Evolutionary conservation across 306 rosid species (phyloP).

Genomic region (Ziziphus jujuba): DNA sequence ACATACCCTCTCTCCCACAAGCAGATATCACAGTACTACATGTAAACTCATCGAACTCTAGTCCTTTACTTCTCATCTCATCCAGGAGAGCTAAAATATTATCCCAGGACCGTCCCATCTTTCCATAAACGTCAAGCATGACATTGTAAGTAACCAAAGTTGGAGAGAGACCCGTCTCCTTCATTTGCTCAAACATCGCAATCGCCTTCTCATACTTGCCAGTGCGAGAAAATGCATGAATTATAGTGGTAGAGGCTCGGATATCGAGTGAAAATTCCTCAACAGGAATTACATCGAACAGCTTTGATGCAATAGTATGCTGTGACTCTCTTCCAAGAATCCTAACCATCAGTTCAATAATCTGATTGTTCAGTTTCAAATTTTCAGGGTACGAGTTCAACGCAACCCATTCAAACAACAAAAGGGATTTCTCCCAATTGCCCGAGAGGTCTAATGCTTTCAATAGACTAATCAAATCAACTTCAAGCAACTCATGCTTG

Average conservation of each 20-base stretch:
- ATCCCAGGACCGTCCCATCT: constrained; percentile 94
- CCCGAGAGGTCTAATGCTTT: constrained; percentile 81
- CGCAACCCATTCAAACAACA: constrained; percentile 78
- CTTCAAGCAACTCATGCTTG: constrained; percentile 58
- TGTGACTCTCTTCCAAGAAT: constrained; percentile 89
- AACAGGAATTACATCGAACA: constrained; percentile 75
- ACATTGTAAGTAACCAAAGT: constrained; percentile 92
- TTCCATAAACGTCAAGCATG: constrained; percentile 94
- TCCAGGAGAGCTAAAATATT: constrained; percentile 68
- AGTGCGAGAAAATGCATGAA: constrained; percentile 70
- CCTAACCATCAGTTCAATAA: constrained; percentile 69
- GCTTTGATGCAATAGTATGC: constrained; percentile 68
- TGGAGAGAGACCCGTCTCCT: constrained; percentile 69
- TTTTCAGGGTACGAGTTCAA: constrained; percentile 43
- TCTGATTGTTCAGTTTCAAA: constrained; percentile 59
- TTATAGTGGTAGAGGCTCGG: constrained; percentile 69
- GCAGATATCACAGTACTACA: constrained; percentile 94
- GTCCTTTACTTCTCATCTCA: constrained; percentile 68
- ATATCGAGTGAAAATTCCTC: constrained; percentile 78
- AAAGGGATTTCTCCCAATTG: constrained; percentile 67
- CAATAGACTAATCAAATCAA: constrained; percentile 69
- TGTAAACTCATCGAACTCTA: constrained; percentile 85
- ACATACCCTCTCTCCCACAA: constrained; percentile 85
- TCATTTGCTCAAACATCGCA: constrained; percentile 64
- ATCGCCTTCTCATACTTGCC: constrained; percentile 81